These are phyloP conservation scores for Lactarius sp. DNA, from an alignment of 768 basidiomycete genomes.

Conservation along the genomic window DNA sequence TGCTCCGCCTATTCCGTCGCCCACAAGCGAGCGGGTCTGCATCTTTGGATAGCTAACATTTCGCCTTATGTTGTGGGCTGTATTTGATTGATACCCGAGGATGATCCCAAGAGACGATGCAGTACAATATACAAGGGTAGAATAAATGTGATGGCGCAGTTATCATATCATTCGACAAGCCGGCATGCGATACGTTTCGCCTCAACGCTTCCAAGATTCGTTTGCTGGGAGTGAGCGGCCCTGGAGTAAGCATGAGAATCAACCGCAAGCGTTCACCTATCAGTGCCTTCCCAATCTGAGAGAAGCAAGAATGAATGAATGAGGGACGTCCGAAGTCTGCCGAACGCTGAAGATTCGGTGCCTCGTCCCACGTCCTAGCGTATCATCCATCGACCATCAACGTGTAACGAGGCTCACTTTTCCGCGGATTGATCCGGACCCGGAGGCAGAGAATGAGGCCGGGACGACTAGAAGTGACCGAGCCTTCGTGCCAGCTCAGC, in stretches of 20 bases:
- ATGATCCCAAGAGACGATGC: background rate
- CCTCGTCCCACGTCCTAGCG: too few relatives aligned
- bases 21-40: background rate
- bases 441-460: background rate
- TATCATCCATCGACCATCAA: too few relatives aligned
- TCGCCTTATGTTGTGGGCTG: background rate
- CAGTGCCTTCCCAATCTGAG: background rate
- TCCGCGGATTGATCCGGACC: background rate
- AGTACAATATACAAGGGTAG: background rate
- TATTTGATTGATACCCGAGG: background rate
- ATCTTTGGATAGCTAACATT: background rate
- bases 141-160: background rate
- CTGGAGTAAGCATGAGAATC: background rate
- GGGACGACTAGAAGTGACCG: background rate
- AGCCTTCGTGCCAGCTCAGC: background rate
- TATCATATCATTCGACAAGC: background rate
- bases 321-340: background rate
- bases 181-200: too few relatives aligned
- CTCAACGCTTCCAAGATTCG: background rate
- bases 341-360: background rate
- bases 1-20: constrained; percentile 44
- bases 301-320: background rate
- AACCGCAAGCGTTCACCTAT: background rate
- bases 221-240: background rate
- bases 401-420: background rate